phyloP scores from a whole-genome alignment of 2,329 filamentous ascomycete genomes.

The Neocatenulostroma microsporum region DNA sequence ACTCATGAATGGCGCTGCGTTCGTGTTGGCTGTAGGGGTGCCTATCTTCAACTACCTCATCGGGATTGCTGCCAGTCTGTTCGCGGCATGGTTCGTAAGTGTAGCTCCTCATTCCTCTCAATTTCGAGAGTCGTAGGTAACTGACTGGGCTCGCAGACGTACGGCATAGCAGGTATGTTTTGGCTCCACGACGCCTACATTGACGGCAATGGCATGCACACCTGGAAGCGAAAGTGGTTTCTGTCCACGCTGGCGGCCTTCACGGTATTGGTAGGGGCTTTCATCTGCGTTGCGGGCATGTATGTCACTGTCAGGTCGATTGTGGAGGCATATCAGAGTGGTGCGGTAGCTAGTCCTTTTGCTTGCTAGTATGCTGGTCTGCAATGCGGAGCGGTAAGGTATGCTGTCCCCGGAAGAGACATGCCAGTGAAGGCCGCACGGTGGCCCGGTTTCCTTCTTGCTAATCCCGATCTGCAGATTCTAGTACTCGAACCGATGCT shows the following conservation, averaged over 20 bases:
- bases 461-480: too few species aligned
- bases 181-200: constrained; percentile 46
- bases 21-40: constrained; percentile 41
- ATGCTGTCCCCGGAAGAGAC: too few species aligned
- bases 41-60: constrained; percentile 50
- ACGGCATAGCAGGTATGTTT: constrained; percentile 41
- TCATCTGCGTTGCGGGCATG: constrained; percentile 39
- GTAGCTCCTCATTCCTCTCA: neutral
- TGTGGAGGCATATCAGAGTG: constrained; percentile 27
- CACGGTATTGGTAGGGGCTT: constrained; percentile 41
- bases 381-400: too few species aligned
- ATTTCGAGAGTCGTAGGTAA: too few species aligned
- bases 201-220: constrained; percentile 29
- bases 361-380: constrained; percentile 23
- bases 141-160: too few species aligned
- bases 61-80: constrained; percentile 44
- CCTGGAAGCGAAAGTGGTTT: constrained; percentile 15
- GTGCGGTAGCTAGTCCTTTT: constrained; percentile 23
- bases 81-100: constrained; percentile 50
- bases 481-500: too few species aligned
- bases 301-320: constrained; percentile 42
- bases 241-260: constrained; percentile 35
- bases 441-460: too few species aligned
- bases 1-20: constrained; percentile 40
- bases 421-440: too few species aligned